These are phyloP conservation scores for Bipolaris zeicola DNA, from an alignment of 2,329 filamentous ascomycete genomes.

Conservation along the genomic window DNA sequence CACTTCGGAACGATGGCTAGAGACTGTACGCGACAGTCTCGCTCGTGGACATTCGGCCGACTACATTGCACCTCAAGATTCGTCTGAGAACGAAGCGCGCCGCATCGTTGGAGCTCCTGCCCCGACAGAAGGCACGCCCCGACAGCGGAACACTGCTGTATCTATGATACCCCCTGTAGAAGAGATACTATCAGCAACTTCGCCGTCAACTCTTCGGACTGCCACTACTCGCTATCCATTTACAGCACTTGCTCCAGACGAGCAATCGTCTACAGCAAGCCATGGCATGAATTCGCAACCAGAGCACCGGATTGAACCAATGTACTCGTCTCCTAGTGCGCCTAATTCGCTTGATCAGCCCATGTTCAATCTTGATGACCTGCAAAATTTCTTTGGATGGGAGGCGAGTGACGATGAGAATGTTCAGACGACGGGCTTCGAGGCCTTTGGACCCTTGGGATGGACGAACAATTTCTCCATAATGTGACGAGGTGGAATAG, in stretches of 20 bases:
- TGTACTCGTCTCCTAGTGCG: conserved; percentile 19
- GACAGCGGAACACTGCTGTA: conserved; percentile 13
- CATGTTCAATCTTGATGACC: conserved; percentile 39
- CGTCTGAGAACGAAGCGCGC: conserved; percentile 34
- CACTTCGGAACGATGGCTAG: conserved; percentile 40
- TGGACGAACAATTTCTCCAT: conserved; percentile 38
- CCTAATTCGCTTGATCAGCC: conserved; percentile 28
- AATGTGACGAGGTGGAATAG: conserved; percentile 18
- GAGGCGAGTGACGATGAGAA: conserved; percentile 33
- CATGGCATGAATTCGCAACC: conserved; percentile 2
- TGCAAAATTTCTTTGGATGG: conserved; percentile 44
- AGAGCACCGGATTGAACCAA: conserved; percentile 15
- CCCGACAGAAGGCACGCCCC: conserved; percentile 14
- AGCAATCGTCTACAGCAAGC: conserved; percentile 12
- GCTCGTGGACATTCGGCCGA: conserved; percentile 33
- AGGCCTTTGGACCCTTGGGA: conserved; percentile 37
- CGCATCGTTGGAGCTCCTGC: conserved; percentile 30
- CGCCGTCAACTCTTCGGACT: conserved; percentile 17
- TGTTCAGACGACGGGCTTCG: conserved; percentile 36
- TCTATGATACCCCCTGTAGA: conserved; percentile 24
- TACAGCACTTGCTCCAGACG: conserved; percentile 10
- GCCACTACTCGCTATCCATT: conserved; percentile 18
- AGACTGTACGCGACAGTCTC: conserved; percentile 38
- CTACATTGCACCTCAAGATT: conserved; percentile 40
- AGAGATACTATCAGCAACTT: conserved; percentile 15